Conservation (phyloP, 73 alveolate species). For the Stentor coeruleus region DNA sequence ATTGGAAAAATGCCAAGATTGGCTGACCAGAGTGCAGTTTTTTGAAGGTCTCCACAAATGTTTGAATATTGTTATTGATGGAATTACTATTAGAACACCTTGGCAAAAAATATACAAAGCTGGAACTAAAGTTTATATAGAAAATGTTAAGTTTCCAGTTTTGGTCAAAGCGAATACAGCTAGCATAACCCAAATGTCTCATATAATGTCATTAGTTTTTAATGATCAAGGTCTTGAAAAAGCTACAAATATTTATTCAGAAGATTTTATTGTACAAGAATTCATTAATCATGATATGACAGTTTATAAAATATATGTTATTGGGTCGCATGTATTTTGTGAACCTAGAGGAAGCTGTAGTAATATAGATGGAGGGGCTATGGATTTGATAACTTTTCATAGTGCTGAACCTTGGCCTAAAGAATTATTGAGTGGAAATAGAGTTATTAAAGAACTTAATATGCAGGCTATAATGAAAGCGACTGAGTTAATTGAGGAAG, state of each 20-base stretch:
- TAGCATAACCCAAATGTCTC: neutral
- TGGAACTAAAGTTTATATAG: neutral
- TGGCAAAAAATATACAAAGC: neutral
- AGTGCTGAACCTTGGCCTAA: constrained; percentile 23
- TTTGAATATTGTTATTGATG: neutral
- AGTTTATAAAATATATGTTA: constrained; percentile 8
- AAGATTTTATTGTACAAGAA: neutral
- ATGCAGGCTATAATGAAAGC: neutral
- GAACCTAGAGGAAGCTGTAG: neutral
- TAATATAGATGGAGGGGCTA: neutral
- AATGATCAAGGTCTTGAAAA: neutral
- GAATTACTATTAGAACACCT: neutral
- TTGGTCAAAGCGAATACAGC: neutral
- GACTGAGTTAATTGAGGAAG: neutral
- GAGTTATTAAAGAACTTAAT: neutral
- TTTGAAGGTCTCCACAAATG: neutral
- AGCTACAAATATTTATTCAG: neutral
- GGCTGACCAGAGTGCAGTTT: neutral
- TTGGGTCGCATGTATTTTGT: neutral
- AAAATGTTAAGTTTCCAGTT: neutral
- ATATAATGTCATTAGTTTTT: constrained; percentile 7
- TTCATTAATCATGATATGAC: constrained; percentile 13
- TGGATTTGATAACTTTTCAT: neutral
- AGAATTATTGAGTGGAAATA: neutral
- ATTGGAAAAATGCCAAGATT: neutral